phyloP scores from a whole-genome alignment of 495 filamentous ascomycete species.

The Aspergillus sclerotiicarbonarius region DNA sequence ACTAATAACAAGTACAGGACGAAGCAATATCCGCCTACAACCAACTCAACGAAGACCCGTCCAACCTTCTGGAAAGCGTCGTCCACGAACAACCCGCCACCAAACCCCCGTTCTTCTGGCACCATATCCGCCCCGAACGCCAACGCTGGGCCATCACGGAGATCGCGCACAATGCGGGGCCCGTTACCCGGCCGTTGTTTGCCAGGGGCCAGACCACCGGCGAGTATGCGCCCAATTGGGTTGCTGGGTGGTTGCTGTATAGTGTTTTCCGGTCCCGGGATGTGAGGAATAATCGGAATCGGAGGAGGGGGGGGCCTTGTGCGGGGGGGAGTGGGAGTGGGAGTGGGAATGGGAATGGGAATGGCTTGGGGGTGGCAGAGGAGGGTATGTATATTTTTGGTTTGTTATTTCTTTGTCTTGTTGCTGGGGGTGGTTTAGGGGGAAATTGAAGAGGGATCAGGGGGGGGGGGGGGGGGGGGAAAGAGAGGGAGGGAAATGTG shows the following conservation, averaged over 20 bases:
- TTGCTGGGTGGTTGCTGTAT: conserved; percentile 57
- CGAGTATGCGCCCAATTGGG: conserved; percentile 55
- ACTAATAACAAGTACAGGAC: conserved; percentile 30
- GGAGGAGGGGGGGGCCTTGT: conserved; percentile 40
- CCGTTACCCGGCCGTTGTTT: conserved; percentile 39
- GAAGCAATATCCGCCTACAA: conserved; percentile 49
- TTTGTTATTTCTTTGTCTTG: conserved; percentile 4
- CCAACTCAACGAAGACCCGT: conserved; percentile 37
- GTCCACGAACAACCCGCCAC: conserved; percentile 34
- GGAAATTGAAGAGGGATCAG: background rate
- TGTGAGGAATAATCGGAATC: conserved; percentile 52
- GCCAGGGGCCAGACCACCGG: conserved; percentile 37
- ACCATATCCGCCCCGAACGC: conserved; percentile 42
- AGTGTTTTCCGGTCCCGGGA: conserved; percentile 59
- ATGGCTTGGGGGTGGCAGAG: too few relatives aligned
- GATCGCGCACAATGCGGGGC: conserved; percentile 37
- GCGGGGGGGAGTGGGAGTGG: conserved; percentile 5
- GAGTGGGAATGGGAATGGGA: conserved; percentile 15
- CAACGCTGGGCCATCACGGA: conserved; percentile 41
- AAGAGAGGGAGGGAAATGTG: background rate
- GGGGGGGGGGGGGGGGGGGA: background rate
- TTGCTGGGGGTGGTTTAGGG: background rate
- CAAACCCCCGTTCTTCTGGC: conserved; percentile 47
- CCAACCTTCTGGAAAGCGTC: conserved; percentile 40
- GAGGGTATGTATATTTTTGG: conserved; percentile 20